phyloP scores from a whole-genome alignment of 2,329 filamentous ascomycete species.

The Fusarium agapanthi region DNA sequence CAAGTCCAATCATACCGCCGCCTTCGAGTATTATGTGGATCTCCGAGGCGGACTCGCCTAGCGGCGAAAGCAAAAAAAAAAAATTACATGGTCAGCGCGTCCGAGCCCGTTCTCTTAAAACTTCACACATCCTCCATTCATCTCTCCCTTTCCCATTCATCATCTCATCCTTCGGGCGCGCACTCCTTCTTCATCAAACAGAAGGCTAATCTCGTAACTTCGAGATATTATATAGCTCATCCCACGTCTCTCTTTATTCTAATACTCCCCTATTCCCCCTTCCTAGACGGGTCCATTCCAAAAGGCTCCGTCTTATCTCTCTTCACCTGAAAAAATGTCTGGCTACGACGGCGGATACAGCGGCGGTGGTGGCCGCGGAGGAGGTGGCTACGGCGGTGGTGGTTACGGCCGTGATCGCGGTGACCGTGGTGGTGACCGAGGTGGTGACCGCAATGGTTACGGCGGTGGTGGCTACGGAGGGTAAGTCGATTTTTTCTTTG shows the following conservation, averaged over 20 bases:
- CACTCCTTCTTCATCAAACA: slow-evolving; percentile 42
- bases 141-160: slow-evolving; percentile 31
- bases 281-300: slow-evolving; percentile 20
- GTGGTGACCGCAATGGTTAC: slow-evolving; percentile 52
- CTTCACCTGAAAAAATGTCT: slow-evolving; percentile 52
- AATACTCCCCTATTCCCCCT: slow-evolving; percentile 14
- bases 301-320: slow-evolving; percentile 23
- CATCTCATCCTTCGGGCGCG: slow-evolving; percentile 42
- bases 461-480: slow-evolving; percentile 51
- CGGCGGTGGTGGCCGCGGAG: slow-evolving; percentile 44
- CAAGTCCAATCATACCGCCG: background rate
- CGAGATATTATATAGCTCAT: slow-evolving; percentile 31
- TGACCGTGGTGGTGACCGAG: slow-evolving; percentile 58
- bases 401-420: slow-evolving; percentile 54
- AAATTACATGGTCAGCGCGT: slow-evolving; percentile 34
- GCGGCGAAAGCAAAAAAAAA: slow-evolving; percentile 42
- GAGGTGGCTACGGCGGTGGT: slow-evolving; percentile 46
- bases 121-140: slow-evolving; percentile 40
- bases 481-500: slow-evolving; percentile 45
- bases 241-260: slow-evolving; percentile 33
- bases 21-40: background rate
- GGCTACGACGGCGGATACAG: slow-evolving; percentile 47
- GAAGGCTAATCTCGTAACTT: slow-evolving; percentile 32
- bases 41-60: slow-evolving; percentile 38
- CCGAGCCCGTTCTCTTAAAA: slow-evolving; percentile 36